Conservation (phyloP, 352 stramenopile genomes). For the Phytophthora palmivora region DNA sequence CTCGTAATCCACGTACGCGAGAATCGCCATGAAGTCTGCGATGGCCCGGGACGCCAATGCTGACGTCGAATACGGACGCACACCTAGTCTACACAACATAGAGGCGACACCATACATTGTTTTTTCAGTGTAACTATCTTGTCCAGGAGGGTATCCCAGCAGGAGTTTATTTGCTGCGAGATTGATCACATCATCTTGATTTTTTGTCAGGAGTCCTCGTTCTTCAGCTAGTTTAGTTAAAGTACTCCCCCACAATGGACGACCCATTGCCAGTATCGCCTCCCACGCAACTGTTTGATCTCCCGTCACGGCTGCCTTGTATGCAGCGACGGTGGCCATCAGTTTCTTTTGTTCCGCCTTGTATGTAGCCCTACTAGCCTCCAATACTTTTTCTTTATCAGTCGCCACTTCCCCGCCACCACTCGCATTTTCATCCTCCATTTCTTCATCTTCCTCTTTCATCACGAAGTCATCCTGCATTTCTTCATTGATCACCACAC, state of each 20-base stretch:
- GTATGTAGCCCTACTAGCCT: too few relatives aligned
- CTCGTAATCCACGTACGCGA: conserved; percentile 25
- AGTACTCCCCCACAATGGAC: conserved; percentile 10
- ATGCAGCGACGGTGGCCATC: too few relatives aligned
- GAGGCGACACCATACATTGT: conserved; percentile 23
- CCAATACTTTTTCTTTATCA: too few relatives aligned
- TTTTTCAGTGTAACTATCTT: conserved; percentile 1
- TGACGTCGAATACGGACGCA: too few relatives aligned
- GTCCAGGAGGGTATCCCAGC: neutral
- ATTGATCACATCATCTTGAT: neutral
- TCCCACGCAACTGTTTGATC: neutral
- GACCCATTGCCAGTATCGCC: neutral
- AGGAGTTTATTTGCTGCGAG: conserved; percentile 16
- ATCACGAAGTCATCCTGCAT: too few relatives aligned
- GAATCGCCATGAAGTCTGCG: conserved; percentile 32
- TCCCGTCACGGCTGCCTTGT: neutral
- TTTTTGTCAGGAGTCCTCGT: neutral
- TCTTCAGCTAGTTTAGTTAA: neutral
- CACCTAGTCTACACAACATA: conserved; percentile 30
- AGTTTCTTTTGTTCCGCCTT: too few relatives aligned
- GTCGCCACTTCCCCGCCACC: too few relatives aligned
- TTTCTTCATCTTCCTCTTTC: too few relatives aligned
- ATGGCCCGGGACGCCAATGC: conserved; percentile 21
- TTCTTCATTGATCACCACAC: too few relatives aligned
- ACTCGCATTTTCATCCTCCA: too few relatives aligned